phyloP scores from a whole-genome alignment of 1,284 basidiomycete genomes.

The Sporisorium iseilematis-ciliati region DNA sequence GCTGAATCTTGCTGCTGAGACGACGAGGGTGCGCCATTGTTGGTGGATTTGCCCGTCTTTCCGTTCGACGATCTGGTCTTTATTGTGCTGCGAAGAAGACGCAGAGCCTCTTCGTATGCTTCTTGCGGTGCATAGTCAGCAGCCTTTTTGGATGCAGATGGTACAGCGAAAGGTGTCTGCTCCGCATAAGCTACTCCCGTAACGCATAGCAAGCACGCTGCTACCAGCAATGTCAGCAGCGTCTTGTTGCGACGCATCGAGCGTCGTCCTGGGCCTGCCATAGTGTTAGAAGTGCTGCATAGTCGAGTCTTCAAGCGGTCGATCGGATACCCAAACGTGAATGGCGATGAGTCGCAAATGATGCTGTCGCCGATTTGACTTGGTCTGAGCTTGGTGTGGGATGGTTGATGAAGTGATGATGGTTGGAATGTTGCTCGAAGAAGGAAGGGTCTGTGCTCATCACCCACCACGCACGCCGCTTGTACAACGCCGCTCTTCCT shows the following conservation, averaged over 20 bases:
- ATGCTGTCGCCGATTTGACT: background rate
- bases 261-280: conserved; percentile 21
- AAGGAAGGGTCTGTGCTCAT: conserved; percentile 8
- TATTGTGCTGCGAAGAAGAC: conserved; percentile 45
- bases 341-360: background rate
- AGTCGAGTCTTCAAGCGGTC: background rate
- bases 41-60: conserved; percentile 11
- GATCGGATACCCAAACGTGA: background rate
- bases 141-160: conserved; percentile 8
- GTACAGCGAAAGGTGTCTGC: conserved; percentile 12
- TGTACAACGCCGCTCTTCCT: background rate
- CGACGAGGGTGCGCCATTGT: background rate
- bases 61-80: conserved; percentile 24
- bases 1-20: conserved; percentile 7
- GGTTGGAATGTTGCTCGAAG: background rate
- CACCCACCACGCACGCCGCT: too few relatives aligned
- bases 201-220: conserved; percentile 27
- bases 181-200: conserved; percentile 15
- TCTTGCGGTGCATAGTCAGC: conserved; percentile 25
- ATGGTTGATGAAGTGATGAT: background rate
- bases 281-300: conserved; percentile 6
- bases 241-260: conserved; percentile 15
- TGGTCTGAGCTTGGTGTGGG: background rate
- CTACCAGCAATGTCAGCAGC: conserved; percentile 25
- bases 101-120: conserved; percentile 54